These are phyloP conservation scores for Pseudomassariella vexata DNA, from an alignment of 2,329 filamentous ascomycete genomes.

Conservation along the genomic window DNA sequence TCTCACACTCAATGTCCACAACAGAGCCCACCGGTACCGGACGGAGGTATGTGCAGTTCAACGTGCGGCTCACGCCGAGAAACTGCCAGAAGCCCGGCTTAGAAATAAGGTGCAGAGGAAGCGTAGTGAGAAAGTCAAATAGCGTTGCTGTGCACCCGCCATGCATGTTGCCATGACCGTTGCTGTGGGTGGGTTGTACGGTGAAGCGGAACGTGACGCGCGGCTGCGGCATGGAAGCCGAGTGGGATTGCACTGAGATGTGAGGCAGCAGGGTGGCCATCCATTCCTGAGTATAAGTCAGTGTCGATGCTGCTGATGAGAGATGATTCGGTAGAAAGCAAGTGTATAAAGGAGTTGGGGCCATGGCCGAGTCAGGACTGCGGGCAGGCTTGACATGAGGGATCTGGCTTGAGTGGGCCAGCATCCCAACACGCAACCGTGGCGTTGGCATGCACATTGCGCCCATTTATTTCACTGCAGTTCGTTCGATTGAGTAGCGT, in stretches of 20 bases:
- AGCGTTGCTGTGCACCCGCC: conserved; percentile 60
- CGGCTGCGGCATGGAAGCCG: conserved; percentile 28
- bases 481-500: no score
- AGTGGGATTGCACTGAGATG: conserved; percentile 33
- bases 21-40: conserved; percentile 47
- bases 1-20: conserved; percentile 37
- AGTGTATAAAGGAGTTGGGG: no score
- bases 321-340: no score
- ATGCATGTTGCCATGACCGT: conserved; percentile 50
- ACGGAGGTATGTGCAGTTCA: conserved; percentile 62
- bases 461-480: no score
- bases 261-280: conserved; percentile 34
- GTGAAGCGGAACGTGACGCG: conserved; percentile 40
- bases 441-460: no score
- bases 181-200: conserved; percentile 45
- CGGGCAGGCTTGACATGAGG: no score
- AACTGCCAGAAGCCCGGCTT: conserved; percentile 54
- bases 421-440: no score
- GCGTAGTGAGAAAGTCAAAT: conserved; percentile 60
- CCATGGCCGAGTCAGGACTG: no score
- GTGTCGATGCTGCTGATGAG: no score
- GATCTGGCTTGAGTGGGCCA: no score
- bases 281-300: no score
- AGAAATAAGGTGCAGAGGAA: conserved; percentile 50
- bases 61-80: conserved; percentile 59